phyloP scores from a whole-genome alignment of 805 yeast genomes.

The Yueomyces sp. region DNA sequence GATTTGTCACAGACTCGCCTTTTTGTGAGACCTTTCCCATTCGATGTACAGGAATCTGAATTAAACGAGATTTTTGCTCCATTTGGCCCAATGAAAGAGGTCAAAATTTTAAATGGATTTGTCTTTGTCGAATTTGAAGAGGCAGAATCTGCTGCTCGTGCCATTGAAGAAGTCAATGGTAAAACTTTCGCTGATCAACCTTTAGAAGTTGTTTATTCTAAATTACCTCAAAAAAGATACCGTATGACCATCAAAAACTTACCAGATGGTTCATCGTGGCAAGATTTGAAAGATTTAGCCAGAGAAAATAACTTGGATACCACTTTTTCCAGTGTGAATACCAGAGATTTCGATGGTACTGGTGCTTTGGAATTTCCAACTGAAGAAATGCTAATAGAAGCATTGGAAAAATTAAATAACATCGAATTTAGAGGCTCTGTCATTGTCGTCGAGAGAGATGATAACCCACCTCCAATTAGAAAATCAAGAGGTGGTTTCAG shows the following conservation, averaged over 20 bases:
- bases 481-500: conserved; percentile 35
- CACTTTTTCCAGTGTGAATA: conserved; percentile 38
- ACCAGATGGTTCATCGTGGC: conserved; percentile 75
- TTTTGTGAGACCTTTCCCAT: conserved; percentile 52
- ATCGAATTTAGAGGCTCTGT: conserved; percentile 57
- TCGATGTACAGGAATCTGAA: conserved; percentile 41
- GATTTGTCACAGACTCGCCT: conserved; percentile 32
- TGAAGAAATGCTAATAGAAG: conserved; percentile 63
- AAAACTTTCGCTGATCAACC: conserved; percentile 46
- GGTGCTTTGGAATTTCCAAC: conserved; percentile 37
- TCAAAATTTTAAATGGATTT: conserved; percentile 65
- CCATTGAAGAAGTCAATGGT: conserved; percentile 67
- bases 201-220: conserved; percentile 31
- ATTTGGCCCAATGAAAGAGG: conserved; percentile 54
- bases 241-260: conserved; percentile 57
- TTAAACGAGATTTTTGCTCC: conserved; percentile 55
- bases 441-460: conserved; percentile 68
- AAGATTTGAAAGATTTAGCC: conserved; percentile 80
- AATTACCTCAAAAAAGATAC: conserved; percentile 50
- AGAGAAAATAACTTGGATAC: conserved; percentile 61
- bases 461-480: conserved; percentile 36
- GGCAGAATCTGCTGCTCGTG: conserved; percentile 56
- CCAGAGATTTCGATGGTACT: conserved; percentile 33
- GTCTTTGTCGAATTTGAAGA: conserved; percentile 81
- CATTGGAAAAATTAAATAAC: conserved; percentile 61